Evolutionary conservation across 129 eudicot genomes (phyloP).

Genomic region (Calendula officinalis): DNA sequence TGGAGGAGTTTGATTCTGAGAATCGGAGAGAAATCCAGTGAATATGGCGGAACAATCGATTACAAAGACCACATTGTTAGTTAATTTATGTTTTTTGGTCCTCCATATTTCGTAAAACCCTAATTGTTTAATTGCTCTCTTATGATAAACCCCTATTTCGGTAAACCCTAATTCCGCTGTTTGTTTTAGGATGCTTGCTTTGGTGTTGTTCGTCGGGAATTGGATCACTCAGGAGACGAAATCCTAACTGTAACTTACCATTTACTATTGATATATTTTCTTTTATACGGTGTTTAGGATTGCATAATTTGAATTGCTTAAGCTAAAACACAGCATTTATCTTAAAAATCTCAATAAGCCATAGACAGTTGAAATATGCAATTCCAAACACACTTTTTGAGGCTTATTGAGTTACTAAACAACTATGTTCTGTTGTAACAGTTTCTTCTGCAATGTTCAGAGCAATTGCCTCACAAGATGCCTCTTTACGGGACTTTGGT

Average conservation of each 20-base stretch:
- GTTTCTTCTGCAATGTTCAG: constrained; percentile 91
- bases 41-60: constrained; percentile 68
- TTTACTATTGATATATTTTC: too few species aligned
- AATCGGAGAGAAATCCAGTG: constrained; percentile 83
- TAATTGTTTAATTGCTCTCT: not conserved
- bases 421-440: constrained; percentile 22
- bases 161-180: not conserved
- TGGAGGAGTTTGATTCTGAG: constrained; percentile 77
- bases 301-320: too few species aligned
- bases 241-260: constrained; percentile 39
- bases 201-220: constrained; percentile 73
- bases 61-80: constrained; percentile 87
- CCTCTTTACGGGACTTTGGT: constrained; percentile 94
- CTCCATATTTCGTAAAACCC: not conserved
- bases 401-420: not conserved
- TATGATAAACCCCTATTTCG: constrained; percentile 2
- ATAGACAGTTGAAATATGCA: too few species aligned
- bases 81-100: not conserved
- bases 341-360: too few species aligned
- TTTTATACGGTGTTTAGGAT: too few species aligned
- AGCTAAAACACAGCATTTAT: too few species aligned
- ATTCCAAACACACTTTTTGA: too few species aligned
- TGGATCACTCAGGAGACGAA: constrained; percentile 60
- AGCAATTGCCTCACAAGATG: constrained; percentile 95
- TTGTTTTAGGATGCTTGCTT: constrained; percentile 72